Evolutionary conservation across 1,284 basidiomycete genomes (phyloP).

Genomic region (Cystobasidium pallidum): DNA sequence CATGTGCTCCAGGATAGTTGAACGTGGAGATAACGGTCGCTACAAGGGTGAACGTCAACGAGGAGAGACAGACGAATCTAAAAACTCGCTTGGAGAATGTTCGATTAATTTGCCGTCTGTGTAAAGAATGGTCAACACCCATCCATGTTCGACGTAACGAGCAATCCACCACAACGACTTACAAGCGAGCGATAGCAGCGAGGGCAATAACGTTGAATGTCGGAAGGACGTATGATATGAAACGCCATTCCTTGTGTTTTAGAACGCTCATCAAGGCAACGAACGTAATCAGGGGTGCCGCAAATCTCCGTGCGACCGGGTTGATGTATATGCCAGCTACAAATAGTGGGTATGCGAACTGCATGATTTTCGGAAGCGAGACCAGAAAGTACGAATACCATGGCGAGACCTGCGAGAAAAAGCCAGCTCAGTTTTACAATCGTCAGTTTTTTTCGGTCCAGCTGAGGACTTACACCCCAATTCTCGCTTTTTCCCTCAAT

Average conservation of each 20-base stretch:
- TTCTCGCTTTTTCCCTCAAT: conserved; percentile 80
- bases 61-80: conserved; percentile 8
- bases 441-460: too few species aligned
- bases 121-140: not conserved
- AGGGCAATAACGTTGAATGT: conserved; percentile 79
- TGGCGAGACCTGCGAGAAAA: conserved; percentile 67
- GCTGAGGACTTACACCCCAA: conserved; percentile 75
- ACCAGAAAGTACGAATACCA: conserved; percentile 70
- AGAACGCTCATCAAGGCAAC: conserved; percentile 72
- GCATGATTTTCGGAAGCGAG: conserved; percentile 77
- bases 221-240: conserved; percentile 85
- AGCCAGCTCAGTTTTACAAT: not conserved
- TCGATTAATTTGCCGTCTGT: conserved; percentile 17
- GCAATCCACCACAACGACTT: conserved; percentile 52
- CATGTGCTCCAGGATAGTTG: conserved; percentile 90
- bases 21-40: conserved; percentile 66
- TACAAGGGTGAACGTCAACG: conserved; percentile 59
- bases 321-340: conserved; percentile 61
- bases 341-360: conserved; percentile 69
- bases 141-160: not conserved
- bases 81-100: conserved; percentile 19
- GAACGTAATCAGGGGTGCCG: conserved; percentile 64
- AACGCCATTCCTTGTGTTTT: conserved; percentile 83
- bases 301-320: conserved; percentile 61
- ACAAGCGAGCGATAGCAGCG: conserved; percentile 67